A percentile compares a stretch with the other conserved stretches of the same genome.
Evolutionary conservation across 2,329 filamentous ascomycete genomes (phyloP).

Genomic region (Penicillium sp.): DNA sequence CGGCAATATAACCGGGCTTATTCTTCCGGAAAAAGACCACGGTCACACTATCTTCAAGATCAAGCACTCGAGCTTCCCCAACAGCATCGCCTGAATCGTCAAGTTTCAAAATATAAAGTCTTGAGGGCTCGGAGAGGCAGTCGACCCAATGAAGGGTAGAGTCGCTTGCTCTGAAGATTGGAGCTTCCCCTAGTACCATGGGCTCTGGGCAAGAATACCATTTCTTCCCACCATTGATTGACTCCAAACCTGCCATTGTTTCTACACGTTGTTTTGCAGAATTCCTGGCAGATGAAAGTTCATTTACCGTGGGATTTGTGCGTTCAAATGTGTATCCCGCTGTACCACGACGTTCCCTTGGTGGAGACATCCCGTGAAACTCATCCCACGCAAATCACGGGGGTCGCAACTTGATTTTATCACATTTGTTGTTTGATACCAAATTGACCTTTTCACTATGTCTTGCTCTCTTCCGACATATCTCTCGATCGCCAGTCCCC

Average conservation of each 20-base stretch:
- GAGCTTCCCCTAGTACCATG: conserved; percentile 31
- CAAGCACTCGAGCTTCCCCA: conserved; percentile 26
- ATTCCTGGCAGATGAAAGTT: no score
- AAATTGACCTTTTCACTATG: no score
- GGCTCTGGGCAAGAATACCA: conserved; percentile 8
- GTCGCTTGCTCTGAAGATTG: conserved; percentile 32
- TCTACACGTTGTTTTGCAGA: no score
- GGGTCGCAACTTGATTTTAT: no score
- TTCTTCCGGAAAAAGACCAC: conserved; percentile 35
- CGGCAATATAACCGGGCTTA: conserved; percentile 37
- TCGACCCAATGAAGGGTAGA: conserved; percentile 34
- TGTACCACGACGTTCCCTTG: no score
- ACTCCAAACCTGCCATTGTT: not conserved
- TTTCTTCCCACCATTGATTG: conserved; percentile 5
- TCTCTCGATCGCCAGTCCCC: no score
- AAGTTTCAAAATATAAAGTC: conserved; percentile 36
- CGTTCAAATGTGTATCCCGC: no score
- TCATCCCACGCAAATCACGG: no score
- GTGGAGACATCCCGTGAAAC: no score
- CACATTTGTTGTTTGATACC: no score
- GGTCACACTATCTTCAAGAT: conserved; percentile 37
- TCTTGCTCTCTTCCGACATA: rapidly evolving
- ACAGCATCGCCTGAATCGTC: conserved; percentile 28
- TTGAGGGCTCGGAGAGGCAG: conserved; percentile 29
- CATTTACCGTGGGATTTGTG: no score